Evolutionary conservation across 2,329 filamentous ascomycete species (phyloP).

Genomic region (Fusarium sp.): DNA sequence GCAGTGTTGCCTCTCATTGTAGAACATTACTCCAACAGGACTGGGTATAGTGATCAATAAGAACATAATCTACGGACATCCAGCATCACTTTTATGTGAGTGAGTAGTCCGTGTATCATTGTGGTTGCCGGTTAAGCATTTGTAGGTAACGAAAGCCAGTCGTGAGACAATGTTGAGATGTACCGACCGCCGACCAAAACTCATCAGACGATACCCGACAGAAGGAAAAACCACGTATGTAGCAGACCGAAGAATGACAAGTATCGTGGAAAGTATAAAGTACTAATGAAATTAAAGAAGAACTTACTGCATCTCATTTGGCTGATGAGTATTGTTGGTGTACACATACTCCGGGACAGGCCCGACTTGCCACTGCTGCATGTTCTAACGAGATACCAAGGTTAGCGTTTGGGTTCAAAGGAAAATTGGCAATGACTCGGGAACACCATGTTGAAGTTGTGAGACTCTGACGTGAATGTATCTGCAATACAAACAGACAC

Average conservation of each 20-base stretch:
- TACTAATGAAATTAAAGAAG: slow-evolving; percentile 57
- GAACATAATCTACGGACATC: slow-evolving; percentile 15
- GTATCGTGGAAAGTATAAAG: slow-evolving; percentile 42
- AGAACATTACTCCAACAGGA: slow-evolving; percentile 46
- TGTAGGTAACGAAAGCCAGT: slow-evolving; percentile 35
- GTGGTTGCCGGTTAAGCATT: slow-evolving; percentile 32
- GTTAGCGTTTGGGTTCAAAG: slow-evolving; percentile 36
- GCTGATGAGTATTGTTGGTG: slow-evolving; percentile 66
- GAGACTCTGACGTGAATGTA: slow-evolving; percentile 23
- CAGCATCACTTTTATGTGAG: slow-evolving; percentile 21
- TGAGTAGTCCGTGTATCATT: slow-evolving; percentile 31
- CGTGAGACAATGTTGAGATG: slow-evolving; percentile 13
- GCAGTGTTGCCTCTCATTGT: slow-evolving; percentile 47
- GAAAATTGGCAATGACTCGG: slow-evolving; percentile 15
- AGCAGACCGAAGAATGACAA: slow-evolving; percentile 28
- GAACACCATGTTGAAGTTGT: slow-evolving; percentile 26
- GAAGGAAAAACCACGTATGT: slow-evolving; percentile 34
- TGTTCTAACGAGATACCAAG: slow-evolving; percentile 58
- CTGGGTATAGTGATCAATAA: slow-evolving; percentile 39
- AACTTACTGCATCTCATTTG: slow-evolving; percentile 72
- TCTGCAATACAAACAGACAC: slow-evolving; percentile 28
- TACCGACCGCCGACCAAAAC: slow-evolving; percentile 16
- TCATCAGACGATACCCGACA: slow-evolving; percentile 34
- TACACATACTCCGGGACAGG: slow-evolving; percentile 72
- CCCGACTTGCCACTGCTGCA: slow-evolving; percentile 73